Percentiles rank a stretch among this genome's conserved stretches.
phyloP scores from a whole-genome alignment of 345 rosid species.

The Mallotus nudiflorus region DNA sequence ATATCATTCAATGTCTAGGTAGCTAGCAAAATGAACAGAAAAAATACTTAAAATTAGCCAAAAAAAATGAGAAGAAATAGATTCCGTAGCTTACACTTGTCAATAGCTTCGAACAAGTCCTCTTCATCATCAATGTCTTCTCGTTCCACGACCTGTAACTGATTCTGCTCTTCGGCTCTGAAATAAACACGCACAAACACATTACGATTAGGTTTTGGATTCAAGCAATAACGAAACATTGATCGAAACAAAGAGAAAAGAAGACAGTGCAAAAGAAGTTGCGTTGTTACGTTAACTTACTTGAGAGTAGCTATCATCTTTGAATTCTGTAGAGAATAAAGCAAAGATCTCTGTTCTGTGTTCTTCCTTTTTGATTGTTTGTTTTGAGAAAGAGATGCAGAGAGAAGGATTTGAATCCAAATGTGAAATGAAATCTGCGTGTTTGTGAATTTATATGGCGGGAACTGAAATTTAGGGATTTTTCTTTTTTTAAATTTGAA shows the following conservation, averaged over 20 bases:
- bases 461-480: slow-evolving; percentile 22
- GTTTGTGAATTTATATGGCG: slow-evolving; percentile 37
- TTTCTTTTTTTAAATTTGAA: neutral
- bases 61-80: neutral
- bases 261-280: too few species aligned
- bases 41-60: neutral
- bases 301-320: slow-evolving; percentile 74
- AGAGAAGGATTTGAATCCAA: slow-evolving; percentile 15
- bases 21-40: too few species aligned
- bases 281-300: slow-evolving; percentile 44
- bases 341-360: neutral
- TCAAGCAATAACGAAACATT: neutral
- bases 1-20: too few species aligned
- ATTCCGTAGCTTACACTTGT: slow-evolving; percentile 47
- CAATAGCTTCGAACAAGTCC: slow-evolving; percentile 72
- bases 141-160: slow-evolving; percentile 72
- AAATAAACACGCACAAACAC: slow-evolving; percentile 12
- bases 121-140: slow-evolving; percentile 69
- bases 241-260: too few species aligned
- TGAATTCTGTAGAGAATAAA: slow-evolving; percentile 14
- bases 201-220: slow-evolving; percentile 2
- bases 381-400: neutral
- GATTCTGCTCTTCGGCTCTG: slow-evolving; percentile 70
- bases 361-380: neutral
- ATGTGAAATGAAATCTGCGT: neutral